These are phyloP conservation scores for Umbilicaria muhlenbergii DNA, from an alignment of 495 filamentous ascomycete genomes.

Conservation along the genomic window DNA sequence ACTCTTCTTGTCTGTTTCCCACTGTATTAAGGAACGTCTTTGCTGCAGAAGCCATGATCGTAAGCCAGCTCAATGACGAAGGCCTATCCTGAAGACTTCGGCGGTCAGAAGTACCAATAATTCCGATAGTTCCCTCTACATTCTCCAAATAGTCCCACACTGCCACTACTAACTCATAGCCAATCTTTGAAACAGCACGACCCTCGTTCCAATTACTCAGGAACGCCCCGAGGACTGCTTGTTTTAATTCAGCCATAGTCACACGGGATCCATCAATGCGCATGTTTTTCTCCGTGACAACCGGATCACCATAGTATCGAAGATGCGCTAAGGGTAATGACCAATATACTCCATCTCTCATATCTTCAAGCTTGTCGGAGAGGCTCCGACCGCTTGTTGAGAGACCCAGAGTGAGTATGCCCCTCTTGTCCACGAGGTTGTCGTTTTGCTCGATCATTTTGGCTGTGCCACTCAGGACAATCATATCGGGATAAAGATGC, in stretches of 20 bases:
- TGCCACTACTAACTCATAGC: neutral
- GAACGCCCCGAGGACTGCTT: conserved; percentile 3
- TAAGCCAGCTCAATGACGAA: neutral
- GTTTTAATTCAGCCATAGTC: conserved; percentile 1
- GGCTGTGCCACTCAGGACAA: conserved; percentile 1
- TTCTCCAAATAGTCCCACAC: neutral
- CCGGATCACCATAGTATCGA: conserved; percentile 18
- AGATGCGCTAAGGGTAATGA: conserved; percentile 18
- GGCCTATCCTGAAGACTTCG: neutral
- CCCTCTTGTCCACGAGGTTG: conserved; percentile 5
- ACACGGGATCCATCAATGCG: neutral
- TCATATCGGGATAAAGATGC: conserved; percentile 25
- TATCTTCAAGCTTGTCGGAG: neutral
- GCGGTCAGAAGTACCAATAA: neutral
- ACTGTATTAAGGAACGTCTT: too few species aligned
- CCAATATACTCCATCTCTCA: conserved; percentile 14
- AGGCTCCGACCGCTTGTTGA: neutral
- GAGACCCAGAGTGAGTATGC: conserved; percentile 11
- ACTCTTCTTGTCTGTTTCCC: too few species aligned
- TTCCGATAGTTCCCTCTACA: neutral
- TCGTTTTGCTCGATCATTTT: conserved; percentile 9
- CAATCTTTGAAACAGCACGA: neutral
- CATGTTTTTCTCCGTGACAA: neutral
- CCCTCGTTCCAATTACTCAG: conserved; percentile 1
- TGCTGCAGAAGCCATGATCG: neutral